Base-by-base conservation (phyloP, 1,284 basidiomycete genomes). In the Schizophyllum commune region DNA sequence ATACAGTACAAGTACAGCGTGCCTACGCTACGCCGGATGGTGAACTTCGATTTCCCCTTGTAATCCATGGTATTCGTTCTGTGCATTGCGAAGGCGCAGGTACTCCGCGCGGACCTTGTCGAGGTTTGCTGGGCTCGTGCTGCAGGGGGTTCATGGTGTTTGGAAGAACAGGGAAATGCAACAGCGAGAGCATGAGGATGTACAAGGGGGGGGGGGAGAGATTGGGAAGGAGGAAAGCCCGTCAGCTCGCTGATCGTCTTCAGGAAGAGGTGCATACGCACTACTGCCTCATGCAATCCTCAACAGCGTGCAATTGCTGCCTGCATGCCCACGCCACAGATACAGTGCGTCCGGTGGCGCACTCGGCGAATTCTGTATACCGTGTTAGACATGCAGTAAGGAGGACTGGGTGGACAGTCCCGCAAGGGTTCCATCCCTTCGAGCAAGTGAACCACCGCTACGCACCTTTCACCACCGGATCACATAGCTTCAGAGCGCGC, bases 271-370 rank as follows among this genome's bases (percentile, higher is more conserved):
- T 13, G 58, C 9, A 33, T 19, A 83, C 88, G 72, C 68, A 93
- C 92, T 85, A 94, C 70, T 88, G 85, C 52, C 86, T 71, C 82
- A 96, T 88, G 71, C 94, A 96, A 2, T 83, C 79, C 68, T 94
- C 90, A 62, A 96, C 80, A 11, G 73, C 76, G 68, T 84, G 88
- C 63, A 92, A 82, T 68, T 88, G 81, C 27, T 77, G 76, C 69
- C 81, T 84, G 70, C 94, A 96, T 33, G 85, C 83, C 88, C 93
- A 96, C 9, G 88, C 88, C 22, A 94, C 85, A 2, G 92, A 89
- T 62, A 96, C 75, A 1, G 89, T 92, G 17, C 93, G 83, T 6
- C 92, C 92, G 55, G 82, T 79, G 0, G 90, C 86, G 72, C 94
- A 96, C 20, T 85, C 81, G 20, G 93, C 93, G 69, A 96, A 96